phyloP scores from a whole-genome alignment of 2,329 filamentous ascomycete species.

The Ophiostoma sp. region DNA sequence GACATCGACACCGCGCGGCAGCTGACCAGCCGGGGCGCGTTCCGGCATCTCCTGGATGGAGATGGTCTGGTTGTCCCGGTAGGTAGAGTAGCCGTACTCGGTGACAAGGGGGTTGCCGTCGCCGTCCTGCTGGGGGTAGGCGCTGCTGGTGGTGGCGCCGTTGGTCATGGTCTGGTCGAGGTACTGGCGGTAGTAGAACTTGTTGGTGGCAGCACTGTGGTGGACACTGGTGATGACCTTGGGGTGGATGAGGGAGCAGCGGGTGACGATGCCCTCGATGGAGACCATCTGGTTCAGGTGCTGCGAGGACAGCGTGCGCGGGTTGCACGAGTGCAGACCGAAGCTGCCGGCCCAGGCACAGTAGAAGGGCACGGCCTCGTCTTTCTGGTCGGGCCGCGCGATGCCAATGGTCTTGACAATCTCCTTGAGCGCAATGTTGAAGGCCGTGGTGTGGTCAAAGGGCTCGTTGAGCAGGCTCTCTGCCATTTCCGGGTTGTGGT shows the following conservation, averaged over 20 bases:
- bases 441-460: conserved; percentile 83
- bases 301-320: conserved; percentile 79
- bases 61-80: conserved; percentile 93
- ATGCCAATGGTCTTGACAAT: conserved; percentile 76
- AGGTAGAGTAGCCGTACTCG: conserved; percentile 93
- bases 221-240: conserved; percentile 99
- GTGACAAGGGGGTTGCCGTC: conserved; percentile 88
- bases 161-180: conserved; percentile 96
- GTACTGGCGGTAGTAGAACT: conserved; percentile 86
- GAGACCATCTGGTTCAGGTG: conserved; percentile 97
- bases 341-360: conserved; percentile 97
- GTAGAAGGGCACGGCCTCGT: conserved; percentile 81
- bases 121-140: conserved; percentile 91
- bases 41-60: conserved; percentile 99
- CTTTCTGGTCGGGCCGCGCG: conserved; percentile 67
- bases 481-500: conserved; percentile 79
- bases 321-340: conserved; percentile 90
- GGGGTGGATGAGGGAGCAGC: conserved; percentile 88
- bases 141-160: conserved; percentile 79
- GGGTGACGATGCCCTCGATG: conserved; percentile 93
- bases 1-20: conserved; percentile 92
- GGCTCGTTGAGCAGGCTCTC: conserved; percentile 72
- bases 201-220: conserved; percentile 80
- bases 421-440: conserved; percentile 84
- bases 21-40: conserved; percentile 86